Evolutionary conservation across 2,329 filamentous ascomycete species (phyloP), one percentile per base, ranked within the genome.

Genomic region (Cladosporium austrohemisphaericum): DNA sequence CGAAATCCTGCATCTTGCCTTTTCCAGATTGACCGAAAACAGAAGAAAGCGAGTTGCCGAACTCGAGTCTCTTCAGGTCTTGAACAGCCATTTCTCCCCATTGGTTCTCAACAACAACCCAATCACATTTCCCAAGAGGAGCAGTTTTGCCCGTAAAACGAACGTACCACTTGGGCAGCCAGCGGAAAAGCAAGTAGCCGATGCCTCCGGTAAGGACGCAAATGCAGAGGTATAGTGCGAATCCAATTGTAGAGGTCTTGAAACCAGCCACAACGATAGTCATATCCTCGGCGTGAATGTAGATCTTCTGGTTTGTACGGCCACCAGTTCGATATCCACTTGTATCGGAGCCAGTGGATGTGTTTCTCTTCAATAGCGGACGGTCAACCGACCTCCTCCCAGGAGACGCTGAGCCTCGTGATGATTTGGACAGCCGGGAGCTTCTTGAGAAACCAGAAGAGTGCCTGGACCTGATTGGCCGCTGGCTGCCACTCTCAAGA

Each of bases 61-160:
- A 85, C 7, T 65, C 65, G 56, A 81, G 71, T 38, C 67, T 73
- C 51, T 76, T 75, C 10, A 97, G 77, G 41, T 82, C 64, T 61
- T 95, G 80, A n/a, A 93, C 80, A 10, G 79, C 76, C 67, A 97
- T 86, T 68, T 97, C 92, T 41, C 87, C 86, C 92, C 93, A 97
- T 77, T 97, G 90, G 62, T 98, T 96, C 78, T 96, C 93, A 55
- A 97, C 80, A 22, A 95, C 91, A 35, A 95, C 85, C 93, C 94
- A 98, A 52, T 87, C 78, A 61, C 88, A 93, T 48, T 86, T 80
- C 47, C 78, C 77, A 23, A 98, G 73, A 2, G 87, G 75, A 13
- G 80, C 80, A 4, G 83, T 72, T 46, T 74, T 78, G 22, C 93
- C 93, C 32, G 88, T 75, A 33, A 97, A 65, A 41, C 77, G 78